phyloP scores from a whole-genome alignment of 345 rosid species.

The sweet orange (Citrus sinensis) region DNA sequence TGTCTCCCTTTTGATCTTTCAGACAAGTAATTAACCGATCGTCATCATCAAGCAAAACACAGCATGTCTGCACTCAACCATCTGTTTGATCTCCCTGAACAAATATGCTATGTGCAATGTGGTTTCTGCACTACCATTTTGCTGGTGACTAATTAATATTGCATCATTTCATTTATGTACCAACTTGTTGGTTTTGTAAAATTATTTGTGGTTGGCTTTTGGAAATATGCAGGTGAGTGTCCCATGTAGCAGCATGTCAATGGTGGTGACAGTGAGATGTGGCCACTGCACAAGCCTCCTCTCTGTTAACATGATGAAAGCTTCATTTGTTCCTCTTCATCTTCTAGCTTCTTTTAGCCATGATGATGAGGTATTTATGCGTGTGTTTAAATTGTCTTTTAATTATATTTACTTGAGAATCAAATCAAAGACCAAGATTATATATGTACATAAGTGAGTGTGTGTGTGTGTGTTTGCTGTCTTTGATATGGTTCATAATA shows the following conservation, averaged over 20 bases:
- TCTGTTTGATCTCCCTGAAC: conserved; percentile 76
- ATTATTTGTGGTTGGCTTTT: background rate
- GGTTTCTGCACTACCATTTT: conserved; percentile 90
- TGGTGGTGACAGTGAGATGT: conserved; percentile 92
- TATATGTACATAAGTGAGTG: too few relatives aligned
- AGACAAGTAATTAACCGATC: background rate
- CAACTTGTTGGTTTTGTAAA: background rate
- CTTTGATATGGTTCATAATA: background rate
- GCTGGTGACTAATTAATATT: conserved; percentile 40
- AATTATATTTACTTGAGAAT: background rate
- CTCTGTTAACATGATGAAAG: conserved; percentile 88
- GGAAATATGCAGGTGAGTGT: conserved; percentile 69
- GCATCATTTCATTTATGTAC: background rate
- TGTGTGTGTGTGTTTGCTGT: background rate
- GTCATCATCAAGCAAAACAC: background rate
- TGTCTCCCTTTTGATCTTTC: background rate
- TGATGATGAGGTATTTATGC: conserved; percentile 34
- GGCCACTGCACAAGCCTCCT: conserved; percentile 94
- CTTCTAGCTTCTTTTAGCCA: conserved; percentile 64
- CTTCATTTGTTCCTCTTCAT: conserved; percentile 82
- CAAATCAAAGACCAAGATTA: background rate
- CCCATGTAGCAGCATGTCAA: conserved; percentile 77
- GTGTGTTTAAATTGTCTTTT: too few relatives aligned
- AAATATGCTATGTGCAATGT: conserved; percentile 96
- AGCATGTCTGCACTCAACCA: conserved; percentile 57